These are phyloP conservation scores for Euphorbia neoarborescens DNA, from an alignment of 441 rosid species.

Conservation along the genomic window DNA sequence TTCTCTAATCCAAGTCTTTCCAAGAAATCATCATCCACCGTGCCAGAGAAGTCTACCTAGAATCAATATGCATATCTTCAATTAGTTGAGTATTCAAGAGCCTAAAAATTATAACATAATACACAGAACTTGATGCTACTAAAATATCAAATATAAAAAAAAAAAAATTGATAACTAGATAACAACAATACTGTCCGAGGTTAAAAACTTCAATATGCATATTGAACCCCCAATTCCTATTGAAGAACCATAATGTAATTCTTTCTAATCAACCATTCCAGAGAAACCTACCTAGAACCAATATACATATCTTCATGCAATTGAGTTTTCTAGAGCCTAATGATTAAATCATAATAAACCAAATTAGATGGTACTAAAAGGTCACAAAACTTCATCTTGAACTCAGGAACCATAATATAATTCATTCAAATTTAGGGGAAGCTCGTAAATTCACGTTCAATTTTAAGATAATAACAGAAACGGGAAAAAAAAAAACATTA, in stretches of 20 bases:
- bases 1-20: constrained; percentile 61
- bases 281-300: constrained; percentile 73
- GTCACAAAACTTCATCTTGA: too few relatives aligned
- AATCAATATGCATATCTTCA: neutral
- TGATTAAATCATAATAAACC: neutral
- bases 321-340: neutral
- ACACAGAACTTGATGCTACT: neutral
- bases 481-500: neutral
- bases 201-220: too few relatives aligned
- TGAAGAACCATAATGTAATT: neutral
- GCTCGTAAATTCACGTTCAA: neutral
- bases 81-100: neutral
- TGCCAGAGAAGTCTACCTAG: constrained; percentile 89
- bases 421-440: too few relatives aligned
- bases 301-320: neutral
- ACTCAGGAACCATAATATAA: too few relatives aligned
- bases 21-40: constrained; percentile 68
- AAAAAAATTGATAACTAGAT: neutral
- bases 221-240: neutral
- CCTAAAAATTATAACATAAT: neutral
- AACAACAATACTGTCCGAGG: neutral
- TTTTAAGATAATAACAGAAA: neutral
- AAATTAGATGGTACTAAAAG: too few relatives aligned
- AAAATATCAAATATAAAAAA: neutral
- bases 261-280: constrained; percentile 40